Conservation (phyloP, 2,329 filamentous ascomycete genomes). For the Cytospora mali region DNA sequence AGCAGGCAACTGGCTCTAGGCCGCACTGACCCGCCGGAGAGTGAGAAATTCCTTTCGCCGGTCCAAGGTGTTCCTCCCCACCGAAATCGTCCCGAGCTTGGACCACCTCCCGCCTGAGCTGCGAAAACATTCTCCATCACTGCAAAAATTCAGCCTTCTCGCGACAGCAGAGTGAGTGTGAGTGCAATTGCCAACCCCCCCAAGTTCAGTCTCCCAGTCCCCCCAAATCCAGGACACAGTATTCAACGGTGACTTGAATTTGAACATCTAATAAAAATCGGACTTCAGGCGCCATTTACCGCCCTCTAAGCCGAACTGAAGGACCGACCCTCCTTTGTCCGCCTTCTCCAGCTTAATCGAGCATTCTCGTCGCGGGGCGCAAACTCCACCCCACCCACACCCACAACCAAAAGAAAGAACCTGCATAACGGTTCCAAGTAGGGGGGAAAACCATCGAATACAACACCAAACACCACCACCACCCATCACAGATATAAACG, state of each 20-base stretch:
- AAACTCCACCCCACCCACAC: slow-evolving; percentile 15
- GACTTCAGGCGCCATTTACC: background rate
- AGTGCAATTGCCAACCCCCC: background rate
- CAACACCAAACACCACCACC: slow-evolving; percentile 14
- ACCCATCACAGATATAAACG: slow-evolving; percentile 16
- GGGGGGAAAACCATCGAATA: too few relatives aligned
- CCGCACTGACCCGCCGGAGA: too few relatives aligned
- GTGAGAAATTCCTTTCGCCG: slow-evolving; percentile 21
- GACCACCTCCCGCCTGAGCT: slow-evolving; percentile 17
- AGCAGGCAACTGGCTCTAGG: too few relatives aligned
- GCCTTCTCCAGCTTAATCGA: background rate
- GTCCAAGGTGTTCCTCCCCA: background rate
- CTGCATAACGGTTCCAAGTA: slow-evolving; percentile 11
- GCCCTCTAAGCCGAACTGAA: background rate
- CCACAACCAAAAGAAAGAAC: slow-evolving; percentile 6
- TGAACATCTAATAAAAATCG: background rate
- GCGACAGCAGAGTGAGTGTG: slow-evolving; percentile 4
- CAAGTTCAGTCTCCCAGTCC: background rate
- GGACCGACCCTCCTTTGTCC: slow-evolving; percentile 18
- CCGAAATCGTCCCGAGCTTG: slow-evolving; percentile 15
- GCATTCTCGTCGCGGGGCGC: slow-evolving; percentile 13
- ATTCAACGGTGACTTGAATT: background rate
- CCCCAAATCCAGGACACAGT: background rate
- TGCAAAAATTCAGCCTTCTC: slow-evolving; percentile 26
- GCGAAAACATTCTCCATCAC: slow-evolving; percentile 24